Base-by-base conservation (phyloP, 306 rosid species). In the Leucaena leucocephala region DNA sequence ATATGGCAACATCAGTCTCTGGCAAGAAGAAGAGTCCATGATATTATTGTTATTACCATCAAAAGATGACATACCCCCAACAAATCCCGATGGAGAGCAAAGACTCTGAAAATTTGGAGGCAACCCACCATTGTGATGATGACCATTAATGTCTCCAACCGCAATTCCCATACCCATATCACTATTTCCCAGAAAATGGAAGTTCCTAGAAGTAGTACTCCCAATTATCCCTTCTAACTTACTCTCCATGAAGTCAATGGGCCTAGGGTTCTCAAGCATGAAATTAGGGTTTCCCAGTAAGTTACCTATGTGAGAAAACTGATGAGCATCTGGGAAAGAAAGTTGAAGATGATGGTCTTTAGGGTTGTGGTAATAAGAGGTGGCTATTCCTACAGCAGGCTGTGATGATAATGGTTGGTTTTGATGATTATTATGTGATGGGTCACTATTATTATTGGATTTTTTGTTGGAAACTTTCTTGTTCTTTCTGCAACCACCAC, bases 401-500 rank as follows among this genome's bases (percentile, higher is more conserved):
- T 42, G 45, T 8, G 8, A 42, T 8, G 17, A 14, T 16, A 63
- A 15, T 63, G 85, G 8, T 70, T 81, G 88, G 78, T 77, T 77
- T 68, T 80, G 88, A 54, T 35, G 42, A n/a, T 62, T 34, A 63
- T 36, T 35, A 7, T 35, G 46, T 65, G 70, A 38, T 70, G 80
- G 76, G 14, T 86, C 93, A 61, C 86, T 55, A 17, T 55, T 90
- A 61, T 85, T 54, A 16, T 50, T 91, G 49, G 91, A 45, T 87
- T 93, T 92, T 63, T 92, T 93, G 81, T 90, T 8, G n/a, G 96
- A 52, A 33, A 88, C 90, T 76, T 91, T 96, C 81, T 91, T 93
- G 92, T 91, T 96, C 91, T 96, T 96, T 61, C 98, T 74, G 48
- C 98, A 96, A 0, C 99, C 96, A 46, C 99, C 99, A 6, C 99